Evolutionary conservation across 768 basidiomycete species (phyloP).

Genomic region (Strobilomyces echinocephalus): DNA sequence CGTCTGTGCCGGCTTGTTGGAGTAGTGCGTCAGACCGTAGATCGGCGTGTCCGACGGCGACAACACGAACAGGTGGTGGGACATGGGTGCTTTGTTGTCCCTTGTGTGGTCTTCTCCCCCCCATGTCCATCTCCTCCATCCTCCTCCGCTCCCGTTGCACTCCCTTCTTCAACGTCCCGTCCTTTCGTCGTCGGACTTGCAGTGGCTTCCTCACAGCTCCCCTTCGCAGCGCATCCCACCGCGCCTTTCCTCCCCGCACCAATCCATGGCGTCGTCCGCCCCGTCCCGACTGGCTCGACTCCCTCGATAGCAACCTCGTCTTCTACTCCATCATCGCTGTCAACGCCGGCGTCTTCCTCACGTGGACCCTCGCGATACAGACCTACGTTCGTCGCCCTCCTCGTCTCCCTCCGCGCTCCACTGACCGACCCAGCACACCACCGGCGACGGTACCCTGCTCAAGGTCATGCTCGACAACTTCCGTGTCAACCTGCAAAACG

Average conservation of each 20-base stretch:
- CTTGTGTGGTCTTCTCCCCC: neutral
- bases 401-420: neutral
- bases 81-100: slow-evolving; percentile 47
- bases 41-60: slow-evolving; percentile 85
- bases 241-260: slow-evolving; percentile 7
- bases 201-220: neutral
- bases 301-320: slow-evolving; percentile 47
- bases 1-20: slow-evolving; percentile 62
- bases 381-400: slow-evolving; percentile 31
- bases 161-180: neutral
- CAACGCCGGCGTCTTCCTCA: slow-evolving; percentile 57
- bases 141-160: slow-evolving; percentile 11
- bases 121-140: neutral
- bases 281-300: slow-evolving; percentile 39
- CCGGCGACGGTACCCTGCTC: slow-evolving; percentile 35
- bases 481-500: slow-evolving; percentile 53
- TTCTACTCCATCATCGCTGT: slow-evolving; percentile 62
- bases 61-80: slow-evolving; percentile 79
- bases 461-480: slow-evolving; percentile 64
- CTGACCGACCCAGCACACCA: slow-evolving; percentile 29
- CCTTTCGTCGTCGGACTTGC: neutral
- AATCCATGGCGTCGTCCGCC: slow-evolving; percentile 26
- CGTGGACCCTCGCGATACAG: slow-evolving; percentile 46
- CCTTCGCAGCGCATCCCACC: slow-evolving; percentile 21
- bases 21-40: slow-evolving; percentile 79